These are phyloP conservation scores for Penicillium roqueforti DNA, from an alignment of 495 filamentous ascomycete species.

Conservation along the genomic window DNA sequence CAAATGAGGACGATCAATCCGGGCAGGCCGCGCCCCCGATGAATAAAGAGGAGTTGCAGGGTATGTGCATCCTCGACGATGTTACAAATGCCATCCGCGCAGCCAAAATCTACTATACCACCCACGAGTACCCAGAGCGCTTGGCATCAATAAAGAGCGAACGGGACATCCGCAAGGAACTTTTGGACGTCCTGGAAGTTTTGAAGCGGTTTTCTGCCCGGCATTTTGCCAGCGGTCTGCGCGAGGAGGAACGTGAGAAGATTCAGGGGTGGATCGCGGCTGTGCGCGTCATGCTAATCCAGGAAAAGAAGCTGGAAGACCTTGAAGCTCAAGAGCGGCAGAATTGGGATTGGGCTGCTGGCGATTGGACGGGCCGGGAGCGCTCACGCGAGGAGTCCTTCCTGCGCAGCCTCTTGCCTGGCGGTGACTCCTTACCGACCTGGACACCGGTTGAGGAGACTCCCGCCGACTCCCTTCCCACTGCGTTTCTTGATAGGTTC, in stretches of 20 bases:
- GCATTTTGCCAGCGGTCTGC: slow-evolving; percentile 81
- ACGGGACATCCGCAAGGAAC: slow-evolving; percentile 71
- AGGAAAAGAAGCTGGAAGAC: slow-evolving; percentile 72
- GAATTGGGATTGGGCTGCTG: slow-evolving; percentile 72
- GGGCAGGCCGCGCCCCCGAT: slow-evolving; percentile 34
- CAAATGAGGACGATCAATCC: slow-evolving; percentile 34
- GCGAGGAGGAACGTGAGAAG: slow-evolving; percentile 62
- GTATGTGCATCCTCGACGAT: slow-evolving; percentile 84
- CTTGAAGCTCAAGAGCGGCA: slow-evolving; percentile 65
- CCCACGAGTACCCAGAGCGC: slow-evolving; percentile 75
- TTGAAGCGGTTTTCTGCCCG: slow-evolving; percentile 85
- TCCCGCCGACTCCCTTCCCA: slow-evolving; percentile 50
- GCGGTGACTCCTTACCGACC: slow-evolving; percentile 54
- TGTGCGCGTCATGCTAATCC: slow-evolving; percentile 67
- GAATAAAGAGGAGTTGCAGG: slow-evolving; percentile 82
- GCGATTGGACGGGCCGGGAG: slow-evolving; percentile 76
- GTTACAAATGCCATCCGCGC: slow-evolving; percentile 91
- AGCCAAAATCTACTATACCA: slow-evolving; percentile 90
- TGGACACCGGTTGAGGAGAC: slow-evolving; percentile 61
- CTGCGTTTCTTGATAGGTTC: slow-evolving; percentile 68
- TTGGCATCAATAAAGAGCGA: slow-evolving; percentile 83
- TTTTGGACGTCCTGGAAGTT: slow-evolving; percentile 81
- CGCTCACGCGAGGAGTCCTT: slow-evolving; percentile 81
- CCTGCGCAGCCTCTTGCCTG: slow-evolving; percentile 55
- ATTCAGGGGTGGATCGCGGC: slow-evolving; percentile 73